Conservation (phyloP, 2,329 filamentous ascomycete genomes). For the Claviceps quebecensis region DNA sequence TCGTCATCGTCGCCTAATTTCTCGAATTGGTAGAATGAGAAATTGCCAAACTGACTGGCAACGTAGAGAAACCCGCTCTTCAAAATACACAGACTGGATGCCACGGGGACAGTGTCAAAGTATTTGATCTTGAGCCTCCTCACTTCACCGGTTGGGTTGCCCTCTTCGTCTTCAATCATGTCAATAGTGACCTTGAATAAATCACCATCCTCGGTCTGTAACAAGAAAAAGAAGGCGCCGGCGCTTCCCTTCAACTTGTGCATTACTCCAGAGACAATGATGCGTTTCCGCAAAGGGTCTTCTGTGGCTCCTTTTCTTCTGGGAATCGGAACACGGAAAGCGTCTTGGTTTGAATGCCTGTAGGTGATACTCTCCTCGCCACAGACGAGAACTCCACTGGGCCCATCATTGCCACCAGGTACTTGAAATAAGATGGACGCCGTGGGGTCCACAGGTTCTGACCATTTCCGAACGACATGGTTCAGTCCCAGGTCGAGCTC, state of each 20-base stretch:
- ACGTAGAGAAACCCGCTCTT: conserved; percentile 94
- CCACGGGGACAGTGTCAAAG: conserved; percentile 88
- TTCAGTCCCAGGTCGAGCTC: conserved; percentile 94
- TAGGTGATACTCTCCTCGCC: conserved; percentile 92
- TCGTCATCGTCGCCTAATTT: conserved; percentile 93
- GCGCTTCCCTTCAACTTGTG: conserved; percentile 75
- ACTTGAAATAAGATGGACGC: conserved; percentile 89
- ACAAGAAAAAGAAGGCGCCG: conserved; percentile 89
- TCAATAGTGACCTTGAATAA: conserved; percentile 93
- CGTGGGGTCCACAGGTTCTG: conserved; percentile 79
- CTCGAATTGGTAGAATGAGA: conserved; percentile 93
- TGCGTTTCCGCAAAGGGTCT: conserved; percentile 79
- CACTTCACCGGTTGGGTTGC: conserved; percentile 68
- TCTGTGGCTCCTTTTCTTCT: conserved; percentile 77
- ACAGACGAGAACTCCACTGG: conserved; percentile 89
- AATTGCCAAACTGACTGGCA: conserved; percentile 82
- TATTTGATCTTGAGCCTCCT: conserved; percentile 84
- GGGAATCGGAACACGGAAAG: conserved; percentile 80
- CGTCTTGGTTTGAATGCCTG: conserved; percentile 86
- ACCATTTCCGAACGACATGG: conserved; percentile 94
- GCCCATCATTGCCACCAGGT: conserved; percentile 82
- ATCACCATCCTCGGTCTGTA: conserved; percentile 96
- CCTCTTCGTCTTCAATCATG: conserved; percentile 69
- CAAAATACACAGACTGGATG: conserved; percentile 76
- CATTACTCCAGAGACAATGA: conserved; percentile 84